These are phyloP conservation scores for Graphilbum sp. DNA, from an alignment of 2,329 filamentous ascomycete species.

Conservation along the genomic window DNA sequence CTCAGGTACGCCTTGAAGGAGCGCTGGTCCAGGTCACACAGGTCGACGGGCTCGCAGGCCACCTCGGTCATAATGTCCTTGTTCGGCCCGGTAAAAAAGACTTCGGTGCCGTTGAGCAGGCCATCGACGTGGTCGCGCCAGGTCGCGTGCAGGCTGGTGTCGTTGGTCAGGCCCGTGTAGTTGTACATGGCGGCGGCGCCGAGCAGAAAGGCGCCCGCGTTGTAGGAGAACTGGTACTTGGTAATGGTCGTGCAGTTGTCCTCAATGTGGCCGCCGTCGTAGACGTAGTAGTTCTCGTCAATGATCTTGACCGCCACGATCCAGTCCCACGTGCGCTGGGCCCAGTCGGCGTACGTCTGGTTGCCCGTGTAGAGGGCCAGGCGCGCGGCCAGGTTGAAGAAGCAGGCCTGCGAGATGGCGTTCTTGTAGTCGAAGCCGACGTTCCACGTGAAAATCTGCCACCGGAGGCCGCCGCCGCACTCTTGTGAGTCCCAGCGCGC, in stretches of 20 bases:
- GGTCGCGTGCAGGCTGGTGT: slow-evolving; percentile 11
- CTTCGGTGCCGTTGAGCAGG: slow-evolving; percentile 32
- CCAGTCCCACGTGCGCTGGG: slow-evolving; percentile 57
- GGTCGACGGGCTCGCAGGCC: slow-evolving; percentile 44
- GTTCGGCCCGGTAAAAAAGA: slow-evolving; percentile 38
- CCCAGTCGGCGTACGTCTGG: slow-evolving; percentile 62
- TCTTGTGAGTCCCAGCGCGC: slow-evolving; percentile 51
- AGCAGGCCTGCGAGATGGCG: slow-evolving; percentile 31
- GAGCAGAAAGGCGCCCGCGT: slow-evolving; percentile 47
- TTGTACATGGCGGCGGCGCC: slow-evolving; percentile 57
- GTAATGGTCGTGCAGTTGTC: slow-evolving; percentile 41
- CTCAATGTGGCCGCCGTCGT: slow-evolving; percentile 42
- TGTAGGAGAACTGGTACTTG: slow-evolving; percentile 53
- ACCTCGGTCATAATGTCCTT: slow-evolving; percentile 46
- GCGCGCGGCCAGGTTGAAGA: slow-evolving; percentile 38
- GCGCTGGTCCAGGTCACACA: slow-evolving; percentile 45
- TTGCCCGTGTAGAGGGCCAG: slow-evolving; percentile 61
- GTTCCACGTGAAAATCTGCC: slow-evolving; percentile 78
- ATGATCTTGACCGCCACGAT: slow-evolving; percentile 40
- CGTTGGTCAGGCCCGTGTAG: slow-evolving; percentile 25
- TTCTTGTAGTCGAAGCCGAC: slow-evolving; percentile 59
- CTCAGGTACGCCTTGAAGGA: slow-evolving; percentile 49
- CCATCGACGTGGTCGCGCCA: slow-evolving; percentile 45
- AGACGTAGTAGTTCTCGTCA: slow-evolving; percentile 38
- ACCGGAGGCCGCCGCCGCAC: slow-evolving; percentile 63